A percentile compares a stretch with the other conserved stretches of the same genome.
phyloP scores from a whole-genome alignment of 768 basidiomycete species.

The Rhizopogon roseolus region DNA sequence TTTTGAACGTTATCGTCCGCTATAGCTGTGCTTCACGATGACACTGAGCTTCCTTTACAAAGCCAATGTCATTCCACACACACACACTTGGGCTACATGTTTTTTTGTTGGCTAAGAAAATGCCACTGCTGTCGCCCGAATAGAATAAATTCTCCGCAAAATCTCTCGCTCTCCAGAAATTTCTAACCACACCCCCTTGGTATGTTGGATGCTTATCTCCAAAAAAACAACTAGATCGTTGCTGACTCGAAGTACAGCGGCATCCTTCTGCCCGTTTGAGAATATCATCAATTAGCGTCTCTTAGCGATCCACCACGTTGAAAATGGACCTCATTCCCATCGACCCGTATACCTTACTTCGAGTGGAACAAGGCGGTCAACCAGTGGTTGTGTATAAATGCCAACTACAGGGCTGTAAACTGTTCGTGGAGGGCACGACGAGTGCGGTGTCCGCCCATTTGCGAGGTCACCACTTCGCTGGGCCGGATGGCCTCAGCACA shows the following conservation, averaged over 20 bases:
- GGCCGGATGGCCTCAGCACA: background rate
- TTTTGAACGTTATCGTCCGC: no score
- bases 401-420: background rate
- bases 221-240: no score
- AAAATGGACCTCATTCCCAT: background rate
- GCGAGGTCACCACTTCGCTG: background rate
- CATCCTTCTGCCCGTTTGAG: no score
- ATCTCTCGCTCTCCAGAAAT: background rate
- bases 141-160: background rate
- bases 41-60: no score
- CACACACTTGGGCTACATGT: no score
- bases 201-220: no score
- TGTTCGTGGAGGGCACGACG: background rate
- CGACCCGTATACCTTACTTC: background rate
- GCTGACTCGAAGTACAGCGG: no score
- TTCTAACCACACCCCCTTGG: no score
- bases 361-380: background rate
- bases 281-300: no score
- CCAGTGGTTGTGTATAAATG: background rate
- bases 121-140: background rate
- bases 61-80: no score
- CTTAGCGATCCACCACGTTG: no score
- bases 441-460: slow-evolving; percentile 1
- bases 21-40: no score
- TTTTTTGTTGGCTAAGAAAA: background rate